Evolutionary conservation across 495 filamentous ascomycete species (phyloP).

Genomic region (Aspergillus ellipticus): DNA sequence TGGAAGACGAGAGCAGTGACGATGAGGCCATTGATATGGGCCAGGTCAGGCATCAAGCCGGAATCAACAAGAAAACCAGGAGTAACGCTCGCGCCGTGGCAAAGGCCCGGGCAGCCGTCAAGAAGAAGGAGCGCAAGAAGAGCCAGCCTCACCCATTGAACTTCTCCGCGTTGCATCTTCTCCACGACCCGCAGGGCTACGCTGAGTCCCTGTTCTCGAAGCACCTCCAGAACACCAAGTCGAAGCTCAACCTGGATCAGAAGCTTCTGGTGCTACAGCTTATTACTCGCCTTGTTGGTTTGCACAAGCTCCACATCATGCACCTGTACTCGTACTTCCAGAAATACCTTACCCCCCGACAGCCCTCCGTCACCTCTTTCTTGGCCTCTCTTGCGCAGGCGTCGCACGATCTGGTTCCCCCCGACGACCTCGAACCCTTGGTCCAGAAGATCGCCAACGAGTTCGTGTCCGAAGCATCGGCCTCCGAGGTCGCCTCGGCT

Average conservation of each 20-base stretch:
- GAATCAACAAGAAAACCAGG: slow-evolving; percentile 92
- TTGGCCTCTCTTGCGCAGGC: slow-evolving; percentile 89
- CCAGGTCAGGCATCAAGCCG: slow-evolving; percentile 75
- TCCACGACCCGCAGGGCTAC: slow-evolving; percentile 94
- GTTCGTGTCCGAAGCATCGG: slow-evolving; percentile 93
- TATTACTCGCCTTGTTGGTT: slow-evolving; percentile 81
- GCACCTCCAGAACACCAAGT: slow-evolving; percentile 82
- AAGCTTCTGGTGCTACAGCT: slow-evolving; percentile 86
- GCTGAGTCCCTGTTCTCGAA: slow-evolving; percentile 87
- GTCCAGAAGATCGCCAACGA: slow-evolving; percentile 96
- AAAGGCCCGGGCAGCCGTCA: slow-evolving; percentile 72
- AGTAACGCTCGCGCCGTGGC: slow-evolving; percentile 78
- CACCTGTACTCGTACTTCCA: slow-evolving; percentile 82
- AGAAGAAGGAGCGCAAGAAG: slow-evolving; percentile 84
- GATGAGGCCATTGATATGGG: slow-evolving; percentile 73
- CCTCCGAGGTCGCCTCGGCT: slow-evolving; percentile 84
- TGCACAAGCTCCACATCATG: slow-evolving; percentile 87
- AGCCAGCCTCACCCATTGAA: slow-evolving; percentile 80
- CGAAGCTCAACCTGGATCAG: slow-evolving; percentile 84
- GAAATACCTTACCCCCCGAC: slow-evolving; percentile 81
- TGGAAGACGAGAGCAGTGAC: slow-evolving; percentile 84
- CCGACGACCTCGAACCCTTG: slow-evolving; percentile 87
- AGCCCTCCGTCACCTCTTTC: slow-evolving; percentile 91
- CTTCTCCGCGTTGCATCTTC: slow-evolving; percentile 95
- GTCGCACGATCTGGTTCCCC: slow-evolving; percentile 86